Base-by-base conservation (phyloP, 2,329 filamentous ascomycete species). In the Sporothrix dimorphospora region DNA sequence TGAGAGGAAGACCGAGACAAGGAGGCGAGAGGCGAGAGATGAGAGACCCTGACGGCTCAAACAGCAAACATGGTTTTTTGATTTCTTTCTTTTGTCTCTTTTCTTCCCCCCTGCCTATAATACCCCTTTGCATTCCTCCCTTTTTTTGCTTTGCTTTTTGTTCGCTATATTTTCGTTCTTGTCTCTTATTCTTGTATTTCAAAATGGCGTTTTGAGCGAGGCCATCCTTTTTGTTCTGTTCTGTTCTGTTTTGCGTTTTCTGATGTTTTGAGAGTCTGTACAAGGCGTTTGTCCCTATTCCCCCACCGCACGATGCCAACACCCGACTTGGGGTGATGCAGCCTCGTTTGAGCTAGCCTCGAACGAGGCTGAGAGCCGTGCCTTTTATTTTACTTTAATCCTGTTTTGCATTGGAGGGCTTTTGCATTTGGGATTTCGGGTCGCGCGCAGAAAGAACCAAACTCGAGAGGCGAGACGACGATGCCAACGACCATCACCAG, bases 381-480 rank as follows among this genome's bases (percentile, higher is more conserved):
- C n/a, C n/a, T 47, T 68, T 6, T 24, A 66, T 34, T 59, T 55
- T 53, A 34, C 38, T 69, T 49, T 63, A n/a, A 30, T 70, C 8
- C 51, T 71, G 68, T 66, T n/a, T 53, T 6, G 40, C 69, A 34
- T 69, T 65, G 67, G 57, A 49, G 21, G 27, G 21, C 16, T 38
- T 63, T 66, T 57, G 42, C 3, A 24, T 68, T 71, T 71, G 59
- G 67, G 16, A 51, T 27, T 21, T 30, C 61, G 14, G 30, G 27
- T 38, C 45, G 59, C 55, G 40, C 27, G 65, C 59, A 72, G 57
- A 55, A 66, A 70, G 49, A 70, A 67, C 42, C 38, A 59, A 69
- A 34, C 72, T 71, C 61, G 69, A 71, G 72, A 71, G 72, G 72
- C 67, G 71, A 71, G 68, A 71, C 59, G 72, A 71, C 68, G 71